Evolutionary conservation across 2,329 filamentous ascomycete genomes (phyloP).

Genomic region (Talaromyces sp.): DNA sequence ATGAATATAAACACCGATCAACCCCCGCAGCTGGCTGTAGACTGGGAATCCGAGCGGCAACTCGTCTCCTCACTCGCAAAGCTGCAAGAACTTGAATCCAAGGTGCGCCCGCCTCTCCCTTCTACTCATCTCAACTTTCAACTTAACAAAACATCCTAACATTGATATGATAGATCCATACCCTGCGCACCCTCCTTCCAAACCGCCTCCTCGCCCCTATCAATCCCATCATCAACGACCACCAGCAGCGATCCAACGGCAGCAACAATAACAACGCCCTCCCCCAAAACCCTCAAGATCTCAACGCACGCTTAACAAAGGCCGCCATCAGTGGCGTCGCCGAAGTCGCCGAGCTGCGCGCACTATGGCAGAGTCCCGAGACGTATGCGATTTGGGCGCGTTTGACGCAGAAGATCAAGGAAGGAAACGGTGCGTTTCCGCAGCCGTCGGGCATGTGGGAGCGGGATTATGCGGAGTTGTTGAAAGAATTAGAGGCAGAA

Average conservation of each 20-base stretch:
- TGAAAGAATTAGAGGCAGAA: slow-evolving; percentile 26
- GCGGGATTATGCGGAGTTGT: slow-evolving; percentile 34
- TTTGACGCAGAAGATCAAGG: slow-evolving; percentile 31
- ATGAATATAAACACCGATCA: neutral
- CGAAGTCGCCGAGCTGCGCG: slow-evolving; percentile 35
- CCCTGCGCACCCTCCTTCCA: slow-evolving; percentile 39
- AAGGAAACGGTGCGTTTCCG: slow-evolving; percentile 31
- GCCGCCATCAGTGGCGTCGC: slow-evolving; percentile 31
- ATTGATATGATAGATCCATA: slow-evolving; percentile 31
- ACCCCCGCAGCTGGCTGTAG: neutral
- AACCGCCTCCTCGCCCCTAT: slow-evolving; percentile 37
- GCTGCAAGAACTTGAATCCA: slow-evolving; percentile 34
- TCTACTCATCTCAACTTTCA: neutral
- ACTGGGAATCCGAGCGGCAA: slow-evolving; percentile 30
- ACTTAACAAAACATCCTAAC: neutral
- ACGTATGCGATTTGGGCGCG: slow-evolving; percentile 36
- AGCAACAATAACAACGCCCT: slow-evolving; percentile 12
- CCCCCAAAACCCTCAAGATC: slow-evolving; percentile 30
- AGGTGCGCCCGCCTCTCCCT: slow-evolving; percentile 8
- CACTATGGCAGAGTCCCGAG: slow-evolving; percentile 36
- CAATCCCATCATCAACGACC: slow-evolving; percentile 32
- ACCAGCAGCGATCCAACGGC: slow-evolving; percentile 13
- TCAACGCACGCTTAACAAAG: slow-evolving; percentile 32
- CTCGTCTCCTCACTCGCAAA: slow-evolving; percentile 37
- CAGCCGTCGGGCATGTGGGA: slow-evolving; percentile 38